Evolutionary conservation across 2,329 filamentous ascomycete genomes (phyloP).

Genomic region (Talaromyces amestolkiae): DNA sequence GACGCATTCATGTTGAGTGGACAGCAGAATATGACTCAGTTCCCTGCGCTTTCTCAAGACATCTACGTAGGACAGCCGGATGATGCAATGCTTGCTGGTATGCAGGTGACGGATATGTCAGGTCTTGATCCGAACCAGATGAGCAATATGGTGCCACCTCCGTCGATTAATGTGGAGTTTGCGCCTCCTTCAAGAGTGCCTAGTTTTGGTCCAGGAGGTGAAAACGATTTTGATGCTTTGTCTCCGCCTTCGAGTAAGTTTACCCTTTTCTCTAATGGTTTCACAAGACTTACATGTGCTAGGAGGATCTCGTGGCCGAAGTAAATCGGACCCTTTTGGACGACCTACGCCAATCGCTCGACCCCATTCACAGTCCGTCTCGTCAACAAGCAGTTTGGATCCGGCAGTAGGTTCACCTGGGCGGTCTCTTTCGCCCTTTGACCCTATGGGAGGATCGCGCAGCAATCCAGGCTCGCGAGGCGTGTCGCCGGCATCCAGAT

Average conservation of each 20-base stretch:
- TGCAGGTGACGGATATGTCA: conserved; percentile 46
- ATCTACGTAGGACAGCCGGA: conserved; percentile 42
- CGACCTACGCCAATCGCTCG: conserved; percentile 26
- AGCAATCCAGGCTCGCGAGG: conserved; percentile 47
- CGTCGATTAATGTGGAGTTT: conserved; percentile 91
- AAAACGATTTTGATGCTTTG: conserved; percentile 70
- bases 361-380: conserved; percentile 40
- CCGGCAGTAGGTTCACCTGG: conserved; percentile 32
- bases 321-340: conserved; percentile 61
- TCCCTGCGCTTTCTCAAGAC: conserved; percentile 48
- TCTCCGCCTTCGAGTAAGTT: conserved; percentile 66
- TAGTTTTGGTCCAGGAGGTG: conserved; percentile 65
- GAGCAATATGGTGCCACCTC: conserved; percentile 84
- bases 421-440: conserved; percentile 47
- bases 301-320: conserved; percentile 55
- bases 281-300: conserved; percentile 6
- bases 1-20: conserved; percentile 46
- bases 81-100: conserved; percentile 49
- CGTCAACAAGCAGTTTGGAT: conserved; percentile 33
- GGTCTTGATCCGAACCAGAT: conserved; percentile 63
- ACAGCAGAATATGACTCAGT: conserved; percentile 49
- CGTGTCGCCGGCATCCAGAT: conserved; percentile 42
- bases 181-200: conserved; percentile 70
- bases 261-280: neutral
- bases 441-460: conserved; percentile 23